Evolutionary conservation across 768 basidiomycete genomes (phyloP).

Genomic region (Leccinum aurantiacum): DNA sequence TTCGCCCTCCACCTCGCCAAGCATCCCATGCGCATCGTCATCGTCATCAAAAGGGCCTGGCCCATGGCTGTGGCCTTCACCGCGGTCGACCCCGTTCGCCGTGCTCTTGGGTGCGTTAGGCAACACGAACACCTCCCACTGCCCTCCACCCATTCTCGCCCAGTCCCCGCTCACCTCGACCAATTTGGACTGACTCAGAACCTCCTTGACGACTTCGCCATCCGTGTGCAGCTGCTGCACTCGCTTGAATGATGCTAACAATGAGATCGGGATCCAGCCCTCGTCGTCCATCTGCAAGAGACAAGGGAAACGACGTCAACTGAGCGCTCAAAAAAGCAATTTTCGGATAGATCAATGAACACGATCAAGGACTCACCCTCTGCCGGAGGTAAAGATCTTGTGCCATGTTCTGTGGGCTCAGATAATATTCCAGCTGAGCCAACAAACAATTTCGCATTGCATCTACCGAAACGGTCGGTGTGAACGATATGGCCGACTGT

Average conservation of each 20-base stretch:
- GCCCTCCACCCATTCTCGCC: slow-evolving; percentile 62
- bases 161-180: slow-evolving; percentile 69
- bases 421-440: slow-evolving; percentile 88
- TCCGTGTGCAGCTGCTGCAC: slow-evolving; percentile 66
- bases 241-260: slow-evolving; percentile 88
- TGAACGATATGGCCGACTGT: slow-evolving; percentile 40
- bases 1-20: slow-evolving; percentile 18
- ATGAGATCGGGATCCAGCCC: slow-evolving; percentile 82
- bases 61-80: not conserved
- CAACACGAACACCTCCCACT: slow-evolving; percentile 62
- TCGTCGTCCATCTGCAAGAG: slow-evolving; percentile 76
- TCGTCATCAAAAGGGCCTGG: not conserved
- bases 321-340: not conserved
- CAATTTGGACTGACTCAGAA: slow-evolving; percentile 60
- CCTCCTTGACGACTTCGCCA: slow-evolving; percentile 62
- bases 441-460: slow-evolving; percentile 66
- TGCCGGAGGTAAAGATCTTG: slow-evolving; percentile 81
- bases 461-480: slow-evolving; percentile 55
- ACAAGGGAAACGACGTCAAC: not conserved
- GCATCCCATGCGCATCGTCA: slow-evolving; percentile 3
- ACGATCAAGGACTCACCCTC: slow-evolving; percentile 50
- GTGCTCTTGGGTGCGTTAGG: slow-evolving; percentile 55
- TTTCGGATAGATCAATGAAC: not conserved
- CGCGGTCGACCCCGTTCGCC: slow-evolving; percentile 15
- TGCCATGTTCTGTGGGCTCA: slow-evolving; percentile 88